Evolutionary conservation across 768 basidiomycete species (phyloP).

Genomic region (Vararia minispora): DNA sequence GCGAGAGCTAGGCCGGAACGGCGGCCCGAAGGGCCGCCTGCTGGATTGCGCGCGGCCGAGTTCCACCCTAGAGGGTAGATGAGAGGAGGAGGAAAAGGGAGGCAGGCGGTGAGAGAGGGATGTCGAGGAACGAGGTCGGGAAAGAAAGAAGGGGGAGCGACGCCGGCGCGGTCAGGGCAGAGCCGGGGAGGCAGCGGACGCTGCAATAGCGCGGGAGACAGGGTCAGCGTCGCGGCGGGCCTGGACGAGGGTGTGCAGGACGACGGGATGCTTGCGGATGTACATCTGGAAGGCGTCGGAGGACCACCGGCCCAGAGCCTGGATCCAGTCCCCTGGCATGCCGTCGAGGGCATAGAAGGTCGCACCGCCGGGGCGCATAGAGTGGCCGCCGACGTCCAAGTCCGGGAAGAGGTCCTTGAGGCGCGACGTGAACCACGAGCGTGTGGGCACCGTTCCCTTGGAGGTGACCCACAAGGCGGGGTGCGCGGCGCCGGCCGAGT

Average conservation of each 20-base stretch:
- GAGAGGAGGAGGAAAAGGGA: no score
- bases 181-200: no score
- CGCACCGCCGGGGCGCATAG: slow-evolving; percentile 30
- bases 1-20: no score
- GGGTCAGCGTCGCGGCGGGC: slow-evolving; percentile 21
- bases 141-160: no score
- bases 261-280: slow-evolving; percentile 27
- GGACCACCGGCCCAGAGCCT: slow-evolving; percentile 28
- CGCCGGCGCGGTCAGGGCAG: no score
- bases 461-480: slow-evolving; percentile 24
- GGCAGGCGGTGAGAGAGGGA: no score
- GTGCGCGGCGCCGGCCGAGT: slow-evolving; percentile 1
- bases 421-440: slow-evolving; percentile 24
- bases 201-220: slow-evolving; percentile 17
- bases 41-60: no score
- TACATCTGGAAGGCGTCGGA: slow-evolving; percentile 26
- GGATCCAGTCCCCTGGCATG: slow-evolving; percentile 21
- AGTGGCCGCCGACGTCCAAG: slow-evolving; percentile 24
- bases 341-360: slow-evolving; percentile 26
- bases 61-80: no score
- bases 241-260: slow-evolving; percentile 19
- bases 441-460: slow-evolving; percentile 22
- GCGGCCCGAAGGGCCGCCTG: no score
- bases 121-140: no score
- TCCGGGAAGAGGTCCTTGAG: slow-evolving; percentile 18